Evolutionary conservation across 169 alveolate species (phyloP).

Genomic region (Cryptosporidium andersoni): DNA sequence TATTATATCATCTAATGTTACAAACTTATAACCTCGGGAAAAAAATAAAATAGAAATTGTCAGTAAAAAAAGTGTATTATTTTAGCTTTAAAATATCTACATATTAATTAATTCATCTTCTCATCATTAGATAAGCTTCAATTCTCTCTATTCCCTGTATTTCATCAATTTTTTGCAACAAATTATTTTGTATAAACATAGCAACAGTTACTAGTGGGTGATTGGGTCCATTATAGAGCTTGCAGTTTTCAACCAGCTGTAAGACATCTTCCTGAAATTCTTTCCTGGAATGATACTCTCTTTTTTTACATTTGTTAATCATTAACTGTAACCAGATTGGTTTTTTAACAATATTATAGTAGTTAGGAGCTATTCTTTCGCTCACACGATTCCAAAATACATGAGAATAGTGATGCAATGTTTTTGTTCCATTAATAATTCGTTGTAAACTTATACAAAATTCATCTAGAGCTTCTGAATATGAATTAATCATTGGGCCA

Average conservation of each 20-base stretch:
- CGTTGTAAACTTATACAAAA: constrained; percentile 74
- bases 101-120: constrained; percentile 14
- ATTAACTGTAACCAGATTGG: constrained; percentile 85
- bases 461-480: constrained; percentile 74
- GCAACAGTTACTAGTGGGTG: constrained; percentile 80
- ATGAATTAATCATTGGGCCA: constrained; percentile 46
- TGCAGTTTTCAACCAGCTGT: constrained; percentile 82
- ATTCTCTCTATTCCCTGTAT: constrained; percentile 73
- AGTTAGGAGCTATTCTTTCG: constrained; percentile 85
- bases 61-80: neutral
- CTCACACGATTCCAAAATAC: constrained; percentile 81
- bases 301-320: constrained; percentile 78
- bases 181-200: constrained; percentile 21
- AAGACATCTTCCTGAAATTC: constrained; percentile 80
- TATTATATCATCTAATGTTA: no score
- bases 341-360: constrained; percentile 79
- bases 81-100: constrained; percentile 21
- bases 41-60: neutral
- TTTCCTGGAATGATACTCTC: constrained; percentile 77
- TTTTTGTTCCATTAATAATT: constrained; percentile 72
- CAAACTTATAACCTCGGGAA: no score
- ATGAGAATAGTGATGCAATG: constrained; percentile 72
- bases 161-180: constrained; percentile 37
- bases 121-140: constrained; percentile 72
- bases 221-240: constrained; percentile 80